phyloP scores from a whole-genome alignment of 2,329 filamentous ascomycete genomes.

The Nannizzia gypsea region DNA sequence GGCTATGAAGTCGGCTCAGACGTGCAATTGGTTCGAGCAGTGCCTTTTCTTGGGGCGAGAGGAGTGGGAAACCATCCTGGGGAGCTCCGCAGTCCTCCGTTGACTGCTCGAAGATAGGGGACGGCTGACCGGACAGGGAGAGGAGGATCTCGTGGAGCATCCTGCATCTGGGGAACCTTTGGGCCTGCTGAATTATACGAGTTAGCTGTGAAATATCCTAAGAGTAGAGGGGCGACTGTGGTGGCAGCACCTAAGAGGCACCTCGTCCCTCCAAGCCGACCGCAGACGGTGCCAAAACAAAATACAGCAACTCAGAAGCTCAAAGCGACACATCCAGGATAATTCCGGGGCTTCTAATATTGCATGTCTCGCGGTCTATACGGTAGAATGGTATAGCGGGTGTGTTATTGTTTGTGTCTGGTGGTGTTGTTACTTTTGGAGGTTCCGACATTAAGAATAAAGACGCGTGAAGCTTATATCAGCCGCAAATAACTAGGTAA shows the following conservation, averaged over 20 bases:
- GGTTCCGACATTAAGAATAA: too few relatives aligned
- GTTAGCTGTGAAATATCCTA: background rate
- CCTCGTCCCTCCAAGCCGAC: constrained; percentile 18
- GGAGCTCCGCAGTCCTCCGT: constrained; percentile 41
- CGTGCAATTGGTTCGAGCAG: constrained; percentile 66
- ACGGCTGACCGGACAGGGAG: constrained; percentile 86
- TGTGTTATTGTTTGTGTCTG: background rate
- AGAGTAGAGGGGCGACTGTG: background rate
- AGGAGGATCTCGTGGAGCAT: constrained; percentile 99
- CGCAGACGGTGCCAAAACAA: constrained; percentile 31
- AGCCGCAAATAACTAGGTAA: too few relatives aligned
- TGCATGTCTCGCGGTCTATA: background rate
- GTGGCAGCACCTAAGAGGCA: constrained; percentile 18
- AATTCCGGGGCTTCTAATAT: background rate
- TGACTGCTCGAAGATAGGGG: constrained; percentile 60
- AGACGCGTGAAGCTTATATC: too few relatives aligned
- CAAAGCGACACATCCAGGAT: constrained; percentile 36
- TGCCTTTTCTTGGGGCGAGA: constrained; percentile 69
- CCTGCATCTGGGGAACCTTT: constrained; percentile 17
- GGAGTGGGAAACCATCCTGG: constrained; percentile 37
- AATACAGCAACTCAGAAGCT: constrained; percentile 33
- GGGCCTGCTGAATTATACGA: background rate
- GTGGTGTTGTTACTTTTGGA: too few relatives aligned
- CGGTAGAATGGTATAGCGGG: background rate
- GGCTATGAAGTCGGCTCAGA: constrained; percentile 66